Base-by-base conservation (phyloP, 257 asterid species). In the Petunia axillaris region DNA sequence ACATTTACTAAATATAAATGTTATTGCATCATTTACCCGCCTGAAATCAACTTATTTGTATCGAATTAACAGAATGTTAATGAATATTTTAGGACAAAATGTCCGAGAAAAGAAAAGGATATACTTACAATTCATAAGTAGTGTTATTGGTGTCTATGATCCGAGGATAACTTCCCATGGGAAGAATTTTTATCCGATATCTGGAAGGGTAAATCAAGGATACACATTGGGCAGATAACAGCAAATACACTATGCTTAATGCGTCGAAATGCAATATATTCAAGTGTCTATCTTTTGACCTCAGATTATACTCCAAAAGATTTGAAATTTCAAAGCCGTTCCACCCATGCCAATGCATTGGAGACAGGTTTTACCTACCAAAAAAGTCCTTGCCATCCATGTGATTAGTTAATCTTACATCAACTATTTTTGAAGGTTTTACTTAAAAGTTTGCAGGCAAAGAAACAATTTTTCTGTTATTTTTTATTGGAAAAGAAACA, bases 141-240 rank as follows among this genome's bases (percentile, higher is more conserved):
- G 87, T 92, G 91, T 93, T 91, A 87, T 86, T 90, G 84, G 87
- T 87, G 90, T 96, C 99, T 93, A 89, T 88, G 84, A 96, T 91
- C 82, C 98, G 98, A 83, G 99, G 98, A 89, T 96, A 96, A 86
- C 99, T 96, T 41, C 99, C 99, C 97, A 96, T 92, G 1, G 99
- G 99, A 84, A 91, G 87, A 82, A 94, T 92, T 85, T 92, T 96
- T 77, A 96, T 96, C 88, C 91, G 94, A 84, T 94, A 95, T 87
- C 98, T 93, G 86, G 79, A 77, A 71, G 43, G 46, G 14, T 48
- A 73, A 50, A 73, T 73, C 78, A 73, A 53, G 70, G 40, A 76
- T 58, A 71, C 38, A 57, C 85, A 85, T 84, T 13, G 44, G 62
- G 50, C 44, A 35, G 43, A 35, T 44, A 48, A 73, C 62, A 73